phyloP scores from a whole-genome alignment of 768 basidiomycete species.

The Favolaschia claudopus region DNA sequence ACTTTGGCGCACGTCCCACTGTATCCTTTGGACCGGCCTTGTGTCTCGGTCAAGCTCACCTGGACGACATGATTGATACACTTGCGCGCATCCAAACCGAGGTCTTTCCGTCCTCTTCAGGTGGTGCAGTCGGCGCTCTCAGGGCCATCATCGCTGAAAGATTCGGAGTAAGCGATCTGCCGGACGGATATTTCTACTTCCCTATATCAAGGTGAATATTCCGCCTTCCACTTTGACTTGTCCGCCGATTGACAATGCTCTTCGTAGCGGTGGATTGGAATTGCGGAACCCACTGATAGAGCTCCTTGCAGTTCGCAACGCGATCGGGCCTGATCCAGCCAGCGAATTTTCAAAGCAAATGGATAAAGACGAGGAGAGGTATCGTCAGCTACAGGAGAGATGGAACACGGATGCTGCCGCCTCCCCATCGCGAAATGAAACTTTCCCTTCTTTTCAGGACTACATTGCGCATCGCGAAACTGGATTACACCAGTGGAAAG shows the following conservation, averaged over 20 bases:
- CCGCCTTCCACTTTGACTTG: too few species aligned
- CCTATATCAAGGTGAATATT: too few species aligned
- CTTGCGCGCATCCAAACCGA: slow-evolving; percentile 43
- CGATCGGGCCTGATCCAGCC: slow-evolving; percentile 9
- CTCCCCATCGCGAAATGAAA: not conserved
- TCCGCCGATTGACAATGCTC: too few species aligned
- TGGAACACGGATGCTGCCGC: not conserved
- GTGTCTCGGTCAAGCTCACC: slow-evolving; percentile 40
- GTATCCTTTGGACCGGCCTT: slow-evolving; percentile 40
- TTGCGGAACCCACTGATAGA: slow-evolving; percentile 48
- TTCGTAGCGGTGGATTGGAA: slow-evolving; percentile 46
- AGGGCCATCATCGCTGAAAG: slow-evolving; percentile 35
- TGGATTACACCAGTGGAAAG: not conserved
- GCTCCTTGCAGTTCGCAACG: slow-evolving; percentile 37
- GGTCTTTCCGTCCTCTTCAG: slow-evolving; percentile 35
- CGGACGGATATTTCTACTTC: slow-evolving; percentile 51
- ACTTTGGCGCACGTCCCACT: slow-evolving; percentile 45
- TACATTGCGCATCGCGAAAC: not conserved
- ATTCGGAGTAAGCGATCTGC: slow-evolving; percentile 43
- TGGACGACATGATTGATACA: slow-evolving; percentile 41
- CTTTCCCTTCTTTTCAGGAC: slow-evolving; percentile 13
- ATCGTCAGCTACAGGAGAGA: not conserved
- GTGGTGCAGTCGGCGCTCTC: slow-evolving; percentile 33
- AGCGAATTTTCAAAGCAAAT: slow-evolving; percentile 13
- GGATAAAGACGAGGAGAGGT: slow-evolving; percentile 14